Base-by-base conservation (phyloP, 169 alveolate genomes). In the Miamiensis avidus region DNA sequence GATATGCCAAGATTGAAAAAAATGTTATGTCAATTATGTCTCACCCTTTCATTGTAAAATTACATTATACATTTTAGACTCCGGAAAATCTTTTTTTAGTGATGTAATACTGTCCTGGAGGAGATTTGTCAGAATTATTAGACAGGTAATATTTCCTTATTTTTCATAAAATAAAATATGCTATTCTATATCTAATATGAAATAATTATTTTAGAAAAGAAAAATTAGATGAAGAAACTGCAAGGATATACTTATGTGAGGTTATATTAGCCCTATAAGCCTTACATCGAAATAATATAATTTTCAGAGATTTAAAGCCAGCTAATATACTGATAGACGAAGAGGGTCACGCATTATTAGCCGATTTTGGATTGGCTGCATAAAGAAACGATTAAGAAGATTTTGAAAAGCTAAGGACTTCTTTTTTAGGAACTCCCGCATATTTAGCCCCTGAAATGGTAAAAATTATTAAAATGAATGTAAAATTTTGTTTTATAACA, bases 391-490 rank as follows among this genome's bases (percentile, higher is more conserved):
- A 95, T 81, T 95, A 92, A 88, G 98, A 97, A 34, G 84, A 81
- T 28, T 79, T 74, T 84, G 79, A 81, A 27, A n/a, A n/a, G n/a
- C 76, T 77, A 25, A 91, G 96, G 4, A 89, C 88, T 81, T 88
- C 95, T 75, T 96, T 96, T 93, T 94, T 97, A 74, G 98, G 98
- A 0, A 92, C 97, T 26, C 91, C 93, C 28, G 98, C 97, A 34
- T 96, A 96, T 91, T 84, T 96, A 28, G 96, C 98, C 25, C 98
- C 98, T 26, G 98, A 96, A 86, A 94, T 96, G 92, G 82, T 96
- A 4, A 25, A n/a, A 25, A 79, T 34, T 49, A 69, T 32, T 31
- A 33, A 32, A 77, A 20, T 0, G 4, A 1, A 31, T n/a, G 0
- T 25, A n/a, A n/a, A n/a, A n/a, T n/a, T n/a, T 31, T 20, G 1